These are phyloP conservation scores for Aspergillus quadricinctus DNA, from an alignment of 2,329 filamentous ascomycete genomes.

Conservation along the genomic window DNA sequence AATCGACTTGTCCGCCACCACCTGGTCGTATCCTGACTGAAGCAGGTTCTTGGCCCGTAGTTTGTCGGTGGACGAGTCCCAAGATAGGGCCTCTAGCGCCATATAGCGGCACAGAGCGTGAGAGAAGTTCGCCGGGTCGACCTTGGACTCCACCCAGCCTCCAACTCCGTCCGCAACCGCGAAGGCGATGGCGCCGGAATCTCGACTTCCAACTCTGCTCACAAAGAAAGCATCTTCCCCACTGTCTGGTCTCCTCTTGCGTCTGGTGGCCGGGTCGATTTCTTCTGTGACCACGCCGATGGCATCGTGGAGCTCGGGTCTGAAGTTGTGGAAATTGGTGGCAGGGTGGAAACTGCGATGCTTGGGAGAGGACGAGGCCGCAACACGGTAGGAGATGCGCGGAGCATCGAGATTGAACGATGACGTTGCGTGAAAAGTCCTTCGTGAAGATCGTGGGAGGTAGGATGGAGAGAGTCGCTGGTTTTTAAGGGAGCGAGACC, in stretches of 20 bases:
- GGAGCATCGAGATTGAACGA: conserved; percentile 23
- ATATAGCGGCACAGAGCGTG: conserved; percentile 92
- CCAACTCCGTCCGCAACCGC: conserved; percentile 93
- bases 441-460: conserved; percentile 5
- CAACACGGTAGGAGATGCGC: conserved; percentile 62
- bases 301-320: conserved; percentile 43
- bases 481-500: conserved; percentile 6
- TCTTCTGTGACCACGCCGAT: conserved; percentile 33
- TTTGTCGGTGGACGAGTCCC: conserved; percentile 38
- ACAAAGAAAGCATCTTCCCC: conserved; percentile 98
- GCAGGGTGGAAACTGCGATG: conserved; percentile 62
- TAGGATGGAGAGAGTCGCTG: conserved; percentile 2
- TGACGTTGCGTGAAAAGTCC: conserved; percentile 28
- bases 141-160: conserved; percentile 86
- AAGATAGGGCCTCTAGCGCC: conserved; percentile 67
- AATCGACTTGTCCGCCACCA: conserved; percentile 69
- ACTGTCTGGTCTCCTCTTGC: conserved; percentile 65
- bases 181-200: conserved; percentile 59
- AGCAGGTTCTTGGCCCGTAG: conserved; percentile 65
- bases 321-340: conserved; percentile 69
- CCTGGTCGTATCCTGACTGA: conserved; percentile 76
- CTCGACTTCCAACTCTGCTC: conserved; percentile 66
- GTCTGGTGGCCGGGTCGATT: conserved; percentile 50
- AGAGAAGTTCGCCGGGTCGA: conserved; percentile 93
- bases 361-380: conserved; percentile 72